These are phyloP conservation scores for Smallanthus sonchifolius DNA, from an alignment of 129 eudicot species.

Conservation along the genomic window DNA sequence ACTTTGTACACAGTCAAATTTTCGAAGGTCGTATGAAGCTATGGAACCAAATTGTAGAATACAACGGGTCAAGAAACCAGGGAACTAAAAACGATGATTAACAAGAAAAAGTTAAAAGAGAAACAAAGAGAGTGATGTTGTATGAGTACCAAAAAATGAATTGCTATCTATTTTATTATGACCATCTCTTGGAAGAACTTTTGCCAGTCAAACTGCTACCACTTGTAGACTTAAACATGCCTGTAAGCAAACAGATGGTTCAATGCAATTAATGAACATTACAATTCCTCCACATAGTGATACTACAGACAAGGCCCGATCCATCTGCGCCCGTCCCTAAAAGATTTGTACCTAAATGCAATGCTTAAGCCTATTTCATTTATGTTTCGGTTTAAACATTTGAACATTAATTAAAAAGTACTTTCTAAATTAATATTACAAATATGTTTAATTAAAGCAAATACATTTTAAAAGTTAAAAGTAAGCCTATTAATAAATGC, in stretches of 20 bases:
- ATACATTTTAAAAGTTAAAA: not conserved
- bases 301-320: not conserved
- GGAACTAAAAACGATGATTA: no score
- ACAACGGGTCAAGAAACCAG: no score
- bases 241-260: slow-evolving; percentile 32
- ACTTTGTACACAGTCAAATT: no score
- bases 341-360: no score
- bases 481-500: not conserved
- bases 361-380: not conserved
- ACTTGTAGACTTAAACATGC: slow-evolving; percentile 50
- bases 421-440: not conserved
- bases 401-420: not conserved
- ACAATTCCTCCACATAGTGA: not conserved
- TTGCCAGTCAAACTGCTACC: slow-evolving; percentile 37
- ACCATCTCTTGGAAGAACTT: slow-evolving; percentile 45
- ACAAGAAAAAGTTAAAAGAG: not conserved
- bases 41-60: no score
- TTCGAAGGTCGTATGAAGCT: no score
- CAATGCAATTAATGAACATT: not conserved
- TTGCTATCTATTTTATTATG: not conserved
- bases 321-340: not conserved
- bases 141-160: no score
- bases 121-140: not conserved
- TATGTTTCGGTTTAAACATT: not conserved
- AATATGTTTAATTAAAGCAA: not conserved